Conservation (phyloP, 768 basidiomycete genomes). For the Clavaria fumosa region DNA sequence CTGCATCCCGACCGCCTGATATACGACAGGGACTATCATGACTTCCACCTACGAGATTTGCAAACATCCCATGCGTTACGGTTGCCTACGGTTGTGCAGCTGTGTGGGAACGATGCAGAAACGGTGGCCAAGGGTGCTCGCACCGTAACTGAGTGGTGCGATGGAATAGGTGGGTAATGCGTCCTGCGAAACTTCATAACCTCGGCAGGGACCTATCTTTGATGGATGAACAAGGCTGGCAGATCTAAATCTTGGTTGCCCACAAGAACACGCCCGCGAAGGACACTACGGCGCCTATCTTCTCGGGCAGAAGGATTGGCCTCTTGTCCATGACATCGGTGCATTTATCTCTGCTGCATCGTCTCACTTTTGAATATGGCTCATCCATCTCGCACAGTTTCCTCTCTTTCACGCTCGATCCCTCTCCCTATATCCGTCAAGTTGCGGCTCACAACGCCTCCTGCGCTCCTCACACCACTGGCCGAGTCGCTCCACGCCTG, state of each 20-base stretch:
- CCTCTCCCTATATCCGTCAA: constrained; percentile 53
- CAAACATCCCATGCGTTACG: constrained; percentile 16
- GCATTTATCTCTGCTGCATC: constrained; percentile 1
- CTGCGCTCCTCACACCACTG: constrained; percentile 37
- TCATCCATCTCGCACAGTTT: constrained; percentile 79
- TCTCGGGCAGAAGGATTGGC: constrained; percentile 26
- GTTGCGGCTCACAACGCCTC: constrained; percentile 41
- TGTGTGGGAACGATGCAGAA: constrained; percentile 60
- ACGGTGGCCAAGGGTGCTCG: constrained; percentile 42
- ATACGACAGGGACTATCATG: constrained; percentile 47
- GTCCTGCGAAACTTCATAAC: constrained; percentile 56
- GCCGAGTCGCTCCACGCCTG: constrained; percentile 43
- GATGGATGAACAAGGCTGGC: neutral
- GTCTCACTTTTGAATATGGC: constrained; percentile 21
- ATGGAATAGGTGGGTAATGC: constrained; percentile 74
- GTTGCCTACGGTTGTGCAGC: constrained; percentile 49
- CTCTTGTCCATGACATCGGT: constrained; percentile 37
- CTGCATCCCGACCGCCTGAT: constrained; percentile 45
- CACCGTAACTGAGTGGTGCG: constrained; percentile 42
- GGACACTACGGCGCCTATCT: neutral
- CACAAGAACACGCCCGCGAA: constrained; percentile 15
- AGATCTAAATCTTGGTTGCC: constrained; percentile 51
- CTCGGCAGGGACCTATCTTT: neutral
- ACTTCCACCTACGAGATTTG: constrained; percentile 46
- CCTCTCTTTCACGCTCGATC: constrained; percentile 43